Conservation (phyloP, 1,139 yeast genomes). For the Yamadazyma membranifaciens region DNA sequence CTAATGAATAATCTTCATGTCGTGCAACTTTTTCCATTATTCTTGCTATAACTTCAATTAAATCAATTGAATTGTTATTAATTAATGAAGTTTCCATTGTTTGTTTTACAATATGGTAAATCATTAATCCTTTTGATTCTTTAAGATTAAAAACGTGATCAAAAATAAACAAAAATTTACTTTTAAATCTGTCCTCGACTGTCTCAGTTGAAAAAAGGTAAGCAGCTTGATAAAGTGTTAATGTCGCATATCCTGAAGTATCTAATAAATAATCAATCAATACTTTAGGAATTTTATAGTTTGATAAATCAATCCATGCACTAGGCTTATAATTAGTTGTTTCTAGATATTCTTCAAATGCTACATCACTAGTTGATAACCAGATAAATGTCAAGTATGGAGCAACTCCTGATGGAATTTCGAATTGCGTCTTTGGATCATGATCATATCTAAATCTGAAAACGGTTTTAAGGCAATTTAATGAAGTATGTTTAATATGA, state of each 20-base stretch:
- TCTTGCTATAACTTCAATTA: conserved; percentile 28
- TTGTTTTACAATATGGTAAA: conserved; percentile 44
- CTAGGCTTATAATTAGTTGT: conserved; percentile 41
- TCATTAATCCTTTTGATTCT: conserved; percentile 38
- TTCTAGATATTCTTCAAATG: conserved; percentile 43
- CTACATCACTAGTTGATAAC: conserved; percentile 48
- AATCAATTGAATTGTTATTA: conserved; percentile 27
- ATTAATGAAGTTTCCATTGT: conserved; percentile 39
- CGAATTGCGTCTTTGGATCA: conserved; percentile 8
- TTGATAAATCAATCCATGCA: conserved; percentile 26
- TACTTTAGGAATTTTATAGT: conserved; percentile 43
- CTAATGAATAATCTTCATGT: conserved; percentile 20
- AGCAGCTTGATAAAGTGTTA: conserved; percentile 49
- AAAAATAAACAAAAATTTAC: conserved; percentile 53
- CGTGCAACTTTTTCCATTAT: conserved; percentile 25
- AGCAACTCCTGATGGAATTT: conserved; percentile 17
- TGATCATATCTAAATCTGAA: conserved; percentile 43
- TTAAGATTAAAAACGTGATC: conserved; percentile 37
- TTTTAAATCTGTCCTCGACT: conserved; percentile 43
- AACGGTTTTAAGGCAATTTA: conserved; percentile 49
- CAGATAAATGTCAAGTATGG: conserved; percentile 57
- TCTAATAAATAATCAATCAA: conserved; percentile 50
- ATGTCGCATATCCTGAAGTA: conserved; percentile 40
- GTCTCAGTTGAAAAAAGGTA: conserved; percentile 49
- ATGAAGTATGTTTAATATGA: conserved; percentile 56